Evolutionary conservation across 1,284 basidiomycete genomes (phyloP).

Genomic region (Malassezia vespertilionis): DNA sequence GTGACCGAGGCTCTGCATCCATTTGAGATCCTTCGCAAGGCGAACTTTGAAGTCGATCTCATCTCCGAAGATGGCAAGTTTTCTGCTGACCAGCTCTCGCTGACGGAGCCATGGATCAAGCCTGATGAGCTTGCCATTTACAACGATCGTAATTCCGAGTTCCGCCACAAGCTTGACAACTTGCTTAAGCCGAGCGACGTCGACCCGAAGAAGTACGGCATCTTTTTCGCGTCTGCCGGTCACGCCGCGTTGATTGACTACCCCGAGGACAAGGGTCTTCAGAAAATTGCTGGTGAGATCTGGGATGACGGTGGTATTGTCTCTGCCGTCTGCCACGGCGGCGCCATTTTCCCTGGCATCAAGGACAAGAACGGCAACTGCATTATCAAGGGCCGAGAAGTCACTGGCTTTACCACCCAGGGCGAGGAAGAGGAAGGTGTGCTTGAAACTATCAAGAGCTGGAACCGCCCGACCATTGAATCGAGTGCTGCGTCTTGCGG

Average conservation of each 20-base stretch:
- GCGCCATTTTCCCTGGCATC: constrained; percentile 13
- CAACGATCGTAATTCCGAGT: constrained; percentile 9
- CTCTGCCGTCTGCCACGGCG: constrained; percentile 21
- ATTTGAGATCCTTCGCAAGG: constrained; percentile 10
- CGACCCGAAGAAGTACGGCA: constrained; percentile 10
- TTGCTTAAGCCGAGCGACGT: constrained; percentile 11
- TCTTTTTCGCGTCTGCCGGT: constrained; percentile 15
- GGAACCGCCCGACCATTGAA: constrained; percentile 13
- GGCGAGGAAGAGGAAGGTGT: constrained; percentile 16
- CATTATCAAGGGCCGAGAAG: constrained; percentile 14
- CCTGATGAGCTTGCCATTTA: constrained; percentile 6
- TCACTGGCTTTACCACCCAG: constrained; percentile 17
- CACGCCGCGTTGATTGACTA: constrained; percentile 20
- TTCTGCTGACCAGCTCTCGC: constrained; percentile 1
- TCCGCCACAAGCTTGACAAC: constrained; percentile 10
- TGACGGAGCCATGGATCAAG: constrained; percentile 8
- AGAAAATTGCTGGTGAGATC: constrained; percentile 13
- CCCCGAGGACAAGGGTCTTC: constrained; percentile 12
- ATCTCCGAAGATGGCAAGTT: constrained; percentile 9
- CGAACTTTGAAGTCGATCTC: constrained; percentile 13
- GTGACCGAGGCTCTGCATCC: constrained; percentile 11
- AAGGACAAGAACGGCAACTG: constrained; percentile 9
- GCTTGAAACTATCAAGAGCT: constrained; percentile 8
- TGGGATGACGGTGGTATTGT: constrained; percentile 18
- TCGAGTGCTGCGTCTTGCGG: constrained; percentile 1